Conservation (phyloP, 2,329 filamentous ascomycete species). For the Aschersonia sp. region DNA sequence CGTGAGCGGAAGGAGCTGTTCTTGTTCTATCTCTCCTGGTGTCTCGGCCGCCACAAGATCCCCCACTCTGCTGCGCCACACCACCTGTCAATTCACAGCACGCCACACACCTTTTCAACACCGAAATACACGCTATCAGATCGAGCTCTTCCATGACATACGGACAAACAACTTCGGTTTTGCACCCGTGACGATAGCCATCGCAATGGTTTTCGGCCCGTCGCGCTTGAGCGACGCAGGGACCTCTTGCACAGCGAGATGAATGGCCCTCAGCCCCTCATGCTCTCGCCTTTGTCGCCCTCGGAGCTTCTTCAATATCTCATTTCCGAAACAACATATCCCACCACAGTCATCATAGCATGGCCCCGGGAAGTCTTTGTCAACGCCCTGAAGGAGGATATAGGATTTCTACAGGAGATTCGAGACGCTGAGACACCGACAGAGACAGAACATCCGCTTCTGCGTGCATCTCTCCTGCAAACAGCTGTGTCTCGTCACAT, state of each 20-base stretch:
- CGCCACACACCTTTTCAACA: no score
- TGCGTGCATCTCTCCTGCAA: constrained; percentile 53
- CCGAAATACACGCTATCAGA: no score
- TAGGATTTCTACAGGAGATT: constrained; percentile 12
- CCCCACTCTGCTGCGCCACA: no score
- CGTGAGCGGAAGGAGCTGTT: no score
- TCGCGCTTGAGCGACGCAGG: background rate
- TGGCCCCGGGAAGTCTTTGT: constrained; percentile 51
- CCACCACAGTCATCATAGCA: constrained; percentile 60
- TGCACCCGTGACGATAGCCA: background rate
- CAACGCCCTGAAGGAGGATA: constrained; percentile 35
- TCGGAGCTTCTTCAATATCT: constrained; percentile 52
- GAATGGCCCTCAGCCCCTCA: constrained; percentile 17
- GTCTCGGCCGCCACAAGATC: no score
- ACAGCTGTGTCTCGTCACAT: constrained; percentile 56
- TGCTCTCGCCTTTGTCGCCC: constrained; percentile 38
- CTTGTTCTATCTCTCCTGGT: no score
- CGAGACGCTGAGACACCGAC: no score
- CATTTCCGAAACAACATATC: constrained; percentile 37
- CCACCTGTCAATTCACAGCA: no score
- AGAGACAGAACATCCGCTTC: constrained; percentile 19
- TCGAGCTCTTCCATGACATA: no score
- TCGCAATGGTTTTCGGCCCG: background rate
- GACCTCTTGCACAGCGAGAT: background rate
- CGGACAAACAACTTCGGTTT: no score